Evolutionary conservation across 495 filamentous ascomycete species (phyloP).

Genomic region (Lepidopterella palustris): DNA sequence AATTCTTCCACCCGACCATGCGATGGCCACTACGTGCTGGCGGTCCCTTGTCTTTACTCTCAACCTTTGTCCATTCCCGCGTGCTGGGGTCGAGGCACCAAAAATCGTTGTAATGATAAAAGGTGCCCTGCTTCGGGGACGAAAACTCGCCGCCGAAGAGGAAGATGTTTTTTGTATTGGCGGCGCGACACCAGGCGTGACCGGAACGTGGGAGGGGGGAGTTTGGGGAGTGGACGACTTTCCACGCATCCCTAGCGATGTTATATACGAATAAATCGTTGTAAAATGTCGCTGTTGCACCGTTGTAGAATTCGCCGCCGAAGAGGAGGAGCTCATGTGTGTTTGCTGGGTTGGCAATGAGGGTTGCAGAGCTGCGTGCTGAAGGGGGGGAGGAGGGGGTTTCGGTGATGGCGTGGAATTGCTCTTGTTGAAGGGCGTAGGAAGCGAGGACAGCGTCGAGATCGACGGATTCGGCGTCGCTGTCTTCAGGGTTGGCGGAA

Average conservation of each 20-base stretch:
- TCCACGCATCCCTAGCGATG: slow-evolving; percentile 82
- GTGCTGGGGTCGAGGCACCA: slow-evolving; percentile 80
- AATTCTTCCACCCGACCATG: slow-evolving; percentile 90
- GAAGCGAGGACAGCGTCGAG: slow-evolving; percentile 93
- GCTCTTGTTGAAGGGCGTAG: slow-evolving; percentile 73
- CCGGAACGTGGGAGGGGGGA: slow-evolving; percentile 85
- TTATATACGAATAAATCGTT: slow-evolving; percentile 82
- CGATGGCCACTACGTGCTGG: slow-evolving; percentile 88
- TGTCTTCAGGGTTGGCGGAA: slow-evolving; percentile 56
- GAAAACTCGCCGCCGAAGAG: slow-evolving; percentile 82
- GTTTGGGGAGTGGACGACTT: slow-evolving; percentile 80
- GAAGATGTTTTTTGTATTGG: slow-evolving; percentile 78
- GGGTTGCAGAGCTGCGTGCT: slow-evolving; percentile 67
- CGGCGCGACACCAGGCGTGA: slow-evolving; percentile 85
- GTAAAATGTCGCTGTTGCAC: slow-evolving; percentile 55
- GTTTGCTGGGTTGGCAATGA: slow-evolving; percentile 78
- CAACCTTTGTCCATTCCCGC: slow-evolving; percentile 84
- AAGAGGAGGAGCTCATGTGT: slow-evolving; percentile 86
- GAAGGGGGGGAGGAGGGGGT: slow-evolving; percentile 65
- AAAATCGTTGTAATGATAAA: slow-evolving; percentile 99
- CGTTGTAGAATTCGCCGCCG: slow-evolving; percentile 71
- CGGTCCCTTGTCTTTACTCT: slow-evolving; percentile 78
- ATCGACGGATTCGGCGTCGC: slow-evolving; percentile 87
- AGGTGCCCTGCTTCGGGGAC: slow-evolving; percentile 91
- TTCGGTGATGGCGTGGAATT: slow-evolving; percentile 91